Evolutionary conservation across 345 rosid genomes (phyloP).

Genomic region (Citrus australasica): DNA sequence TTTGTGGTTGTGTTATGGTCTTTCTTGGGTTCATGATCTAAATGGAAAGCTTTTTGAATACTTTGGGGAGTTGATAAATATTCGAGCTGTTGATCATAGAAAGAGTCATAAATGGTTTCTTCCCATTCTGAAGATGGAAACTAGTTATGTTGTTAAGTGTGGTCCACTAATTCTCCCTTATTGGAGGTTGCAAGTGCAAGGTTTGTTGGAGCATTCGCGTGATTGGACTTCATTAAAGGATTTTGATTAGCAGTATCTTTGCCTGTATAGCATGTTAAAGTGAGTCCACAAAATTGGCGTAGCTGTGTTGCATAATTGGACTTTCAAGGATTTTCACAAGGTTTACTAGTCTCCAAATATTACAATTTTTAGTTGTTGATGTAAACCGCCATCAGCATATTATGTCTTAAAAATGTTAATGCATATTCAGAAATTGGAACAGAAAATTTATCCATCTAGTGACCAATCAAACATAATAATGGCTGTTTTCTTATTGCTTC

Average conservation of each 20-base stretch:
- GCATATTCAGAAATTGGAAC: not conserved
- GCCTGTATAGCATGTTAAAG: constrained; percentile 4
- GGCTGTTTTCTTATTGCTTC: constrained; percentile 2
- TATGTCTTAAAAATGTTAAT: not conserved
- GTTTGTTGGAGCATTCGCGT: not conserved
- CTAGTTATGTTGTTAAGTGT: not conserved
- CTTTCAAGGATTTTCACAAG: not conserved
- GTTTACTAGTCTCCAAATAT: not conserved
- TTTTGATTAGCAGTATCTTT: not conserved
- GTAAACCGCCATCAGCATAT: not conserved
- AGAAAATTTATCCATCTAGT: not conserved
- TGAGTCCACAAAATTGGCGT: not conserved
- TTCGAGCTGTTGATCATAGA: not conserved
- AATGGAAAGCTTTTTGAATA: not conserved
- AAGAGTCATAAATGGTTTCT: not conserved
- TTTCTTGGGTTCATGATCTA: not conserved
- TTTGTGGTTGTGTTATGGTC: not conserved
- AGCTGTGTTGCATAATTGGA: not conserved
- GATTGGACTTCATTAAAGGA: not conserved
- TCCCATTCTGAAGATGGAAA: not conserved
- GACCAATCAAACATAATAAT: not conserved
- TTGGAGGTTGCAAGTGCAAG: not conserved
- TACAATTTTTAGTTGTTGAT: not conserved
- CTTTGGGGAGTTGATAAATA: not conserved
- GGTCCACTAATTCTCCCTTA: not conserved